A percentile compares a stretch with the other conserved stretches of the same genome.
Conservation (phyloP, 139 green algal genomes). For the Spirogloea muscicola region DNA sequence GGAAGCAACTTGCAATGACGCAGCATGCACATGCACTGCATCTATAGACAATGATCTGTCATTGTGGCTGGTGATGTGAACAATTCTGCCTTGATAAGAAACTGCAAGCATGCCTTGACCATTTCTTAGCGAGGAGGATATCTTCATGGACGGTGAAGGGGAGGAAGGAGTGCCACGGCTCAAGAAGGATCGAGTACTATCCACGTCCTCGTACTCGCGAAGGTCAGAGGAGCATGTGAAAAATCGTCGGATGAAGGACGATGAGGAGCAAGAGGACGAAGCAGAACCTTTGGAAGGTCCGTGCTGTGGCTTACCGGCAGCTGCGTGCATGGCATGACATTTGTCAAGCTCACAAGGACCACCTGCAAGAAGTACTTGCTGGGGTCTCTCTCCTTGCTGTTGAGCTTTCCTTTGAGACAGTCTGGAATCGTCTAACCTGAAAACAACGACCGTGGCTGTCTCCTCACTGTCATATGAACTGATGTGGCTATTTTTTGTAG, state of each 20-base stretch:
- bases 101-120: too few relatives aligned
- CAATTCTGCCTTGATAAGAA: too few relatives aligned
- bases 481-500: neutral
- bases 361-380: neutral
- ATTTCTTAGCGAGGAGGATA: constrained; percentile 12
- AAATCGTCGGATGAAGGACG: neutral
- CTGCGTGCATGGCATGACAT: neutral
- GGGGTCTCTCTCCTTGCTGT: neutral
- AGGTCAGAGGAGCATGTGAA: constrained; percentile 7
- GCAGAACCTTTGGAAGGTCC: neutral
- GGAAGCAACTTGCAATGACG: too few relatives aligned
- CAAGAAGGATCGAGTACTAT: constrained; percentile 18
- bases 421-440: neutral
- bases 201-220: constrained; percentile 5
- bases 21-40: too few relatives aligned
- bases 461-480: neutral
- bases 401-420: neutral
- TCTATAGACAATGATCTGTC: too few relatives aligned
- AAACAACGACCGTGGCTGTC: neutral
- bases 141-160: neutral
- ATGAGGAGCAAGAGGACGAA: constrained; percentile 1
- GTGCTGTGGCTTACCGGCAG: neutral
- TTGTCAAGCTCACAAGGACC: neutral
- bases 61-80: too few relatives aligned
- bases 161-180: neutral